Evolutionary conservation across 1,139 yeast genomes (phyloP).

Genomic region (Pichia cactophila): DNA sequence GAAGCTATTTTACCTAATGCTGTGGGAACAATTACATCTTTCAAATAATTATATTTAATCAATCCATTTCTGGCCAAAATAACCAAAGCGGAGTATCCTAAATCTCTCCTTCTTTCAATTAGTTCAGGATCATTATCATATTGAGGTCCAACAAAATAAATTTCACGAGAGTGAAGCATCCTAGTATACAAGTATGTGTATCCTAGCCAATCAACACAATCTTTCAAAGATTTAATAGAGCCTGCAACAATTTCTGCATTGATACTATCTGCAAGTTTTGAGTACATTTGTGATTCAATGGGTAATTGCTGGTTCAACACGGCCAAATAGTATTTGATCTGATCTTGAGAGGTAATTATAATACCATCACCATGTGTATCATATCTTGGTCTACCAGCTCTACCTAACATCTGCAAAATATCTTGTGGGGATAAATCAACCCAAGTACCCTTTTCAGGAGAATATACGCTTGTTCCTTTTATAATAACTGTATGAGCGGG

Average conservation of each 20-base stretch:
- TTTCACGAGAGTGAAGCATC: constrained; percentile 64
- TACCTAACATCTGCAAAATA: constrained; percentile 88
- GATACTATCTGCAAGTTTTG: constrained; percentile 60
- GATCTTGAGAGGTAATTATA: constrained; percentile 80
- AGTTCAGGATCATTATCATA: constrained; percentile 46
- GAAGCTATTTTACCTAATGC: constrained; percentile 84
- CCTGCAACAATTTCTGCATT: constrained; percentile 88
- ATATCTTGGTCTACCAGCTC: constrained; percentile 96
- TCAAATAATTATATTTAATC: constrained; percentile 46
- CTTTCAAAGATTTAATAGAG: constrained; percentile 49
- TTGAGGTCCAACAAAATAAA: constrained; percentile 70
- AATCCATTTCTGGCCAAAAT: constrained; percentile 49
- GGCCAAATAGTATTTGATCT: constrained; percentile 82
- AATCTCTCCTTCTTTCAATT: constrained; percentile 50
- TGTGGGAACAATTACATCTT: constrained; percentile 50
- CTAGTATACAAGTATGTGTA: constrained; percentile 75
- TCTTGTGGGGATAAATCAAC: constrained; percentile 88
- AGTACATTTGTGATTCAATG: constrained; percentile 79
- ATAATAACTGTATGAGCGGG: constrained; percentile 96
- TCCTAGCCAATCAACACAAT: constrained; percentile 69
- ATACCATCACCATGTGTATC: constrained; percentile 93
- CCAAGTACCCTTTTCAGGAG: constrained; percentile 88
- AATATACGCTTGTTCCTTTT: constrained; percentile 90
- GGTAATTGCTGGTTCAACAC: constrained; percentile 85
- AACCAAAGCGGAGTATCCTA: constrained; percentile 69